Base-by-base conservation (phyloP, 2,329 filamentous ascomycete genomes). In the Penicillium palitans region DNA sequence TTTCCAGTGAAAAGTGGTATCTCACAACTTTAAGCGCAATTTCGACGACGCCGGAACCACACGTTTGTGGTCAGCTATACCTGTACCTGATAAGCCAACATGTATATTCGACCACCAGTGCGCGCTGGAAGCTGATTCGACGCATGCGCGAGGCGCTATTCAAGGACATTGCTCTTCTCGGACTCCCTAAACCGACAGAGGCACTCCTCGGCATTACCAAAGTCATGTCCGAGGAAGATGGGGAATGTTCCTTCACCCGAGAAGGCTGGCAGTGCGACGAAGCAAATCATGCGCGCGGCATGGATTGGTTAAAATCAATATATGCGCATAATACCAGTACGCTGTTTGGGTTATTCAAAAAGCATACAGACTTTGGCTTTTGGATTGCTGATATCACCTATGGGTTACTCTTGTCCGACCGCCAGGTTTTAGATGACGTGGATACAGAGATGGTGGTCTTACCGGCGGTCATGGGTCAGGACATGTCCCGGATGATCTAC, bases 341-440 rank as follows among this genome's bases (percentile, higher is more conserved):
- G 76, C 55, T 64, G 1, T 49, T 66, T 31, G 50, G 58, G 7
- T 13, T 63, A 17, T 61, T 68, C 35, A 55, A 52, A 5, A 52
- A 55, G 10, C 63, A 67, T 29, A 53, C 45, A 7, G 66, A 74
- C 31, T 90, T 95, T 72, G 80, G 83, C n/a, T 85, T 85, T 64
- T 84, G 93, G 77, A 87, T 91, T 76, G 79, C 91, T 42, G 88
- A 87, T 17, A 83, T 88, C 12, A 84, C 83, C 2, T 95, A 95
- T 79, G 76, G 76, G 9, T 66, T 82, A 66, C 78, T 82, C 33
- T 69, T 76, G 31, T 72, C 71, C 10, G 75, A 77, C 55, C 72
- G 73, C 29, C 66, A 68, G 27, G 62, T 74, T 25, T 62, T 77
- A 44, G 65, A 71, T 25, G 62, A 69, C 6, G 59, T 78, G 10